Conservation (phyloP, 805 yeast genomes). For the Wickerhamiella azyma region DNA sequence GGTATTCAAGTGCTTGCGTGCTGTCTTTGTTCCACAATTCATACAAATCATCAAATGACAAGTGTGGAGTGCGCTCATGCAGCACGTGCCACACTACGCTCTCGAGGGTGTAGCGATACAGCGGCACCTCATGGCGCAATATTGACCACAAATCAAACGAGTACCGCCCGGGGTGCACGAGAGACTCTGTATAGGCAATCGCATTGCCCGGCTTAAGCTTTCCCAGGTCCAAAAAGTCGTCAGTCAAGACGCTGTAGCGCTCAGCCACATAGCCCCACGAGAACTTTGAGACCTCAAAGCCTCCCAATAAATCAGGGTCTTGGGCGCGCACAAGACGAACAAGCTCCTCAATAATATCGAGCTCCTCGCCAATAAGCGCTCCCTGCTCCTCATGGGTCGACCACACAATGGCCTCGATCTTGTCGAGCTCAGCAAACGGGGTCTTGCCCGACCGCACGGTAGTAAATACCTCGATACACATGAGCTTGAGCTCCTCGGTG, state of each 20-base stretch:
- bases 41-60: conserved; percentile 36
- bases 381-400: not conserved
- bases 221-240: conserved; percentile 12
- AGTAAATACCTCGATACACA: conserved; percentile 57
- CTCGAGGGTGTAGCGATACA: conserved; percentile 62
- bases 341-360: conserved; percentile 42
- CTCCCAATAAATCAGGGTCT: conserved; percentile 83
- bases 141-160: conserved; percentile 75
- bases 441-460: conserved; percentile 33
- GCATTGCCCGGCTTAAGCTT: conserved; percentile 9
- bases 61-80: conserved; percentile 56
- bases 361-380: conserved; percentile 37
- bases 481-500: conserved; percentile 24
- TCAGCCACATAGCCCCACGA: conserved; percentile 90
- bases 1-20: conserved; percentile 31
- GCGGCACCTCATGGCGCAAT: conserved; percentile 45
- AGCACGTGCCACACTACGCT: conserved; percentile 56
- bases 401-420: conserved; percentile 51
- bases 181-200: not conserved
- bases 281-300: conserved; percentile 63
- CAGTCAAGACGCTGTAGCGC: conserved; percentile 26
- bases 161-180: conserved; percentile 68
- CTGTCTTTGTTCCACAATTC: conserved; percentile 28
- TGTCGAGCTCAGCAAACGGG: conserved; percentile 59
- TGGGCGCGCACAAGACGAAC: conserved; percentile 40